Evolutionary conservation across 2,329 filamentous ascomycete genomes (phyloP), one percentile per base, ranked within the genome.

Genomic region (Alternaria alternata): DNA sequence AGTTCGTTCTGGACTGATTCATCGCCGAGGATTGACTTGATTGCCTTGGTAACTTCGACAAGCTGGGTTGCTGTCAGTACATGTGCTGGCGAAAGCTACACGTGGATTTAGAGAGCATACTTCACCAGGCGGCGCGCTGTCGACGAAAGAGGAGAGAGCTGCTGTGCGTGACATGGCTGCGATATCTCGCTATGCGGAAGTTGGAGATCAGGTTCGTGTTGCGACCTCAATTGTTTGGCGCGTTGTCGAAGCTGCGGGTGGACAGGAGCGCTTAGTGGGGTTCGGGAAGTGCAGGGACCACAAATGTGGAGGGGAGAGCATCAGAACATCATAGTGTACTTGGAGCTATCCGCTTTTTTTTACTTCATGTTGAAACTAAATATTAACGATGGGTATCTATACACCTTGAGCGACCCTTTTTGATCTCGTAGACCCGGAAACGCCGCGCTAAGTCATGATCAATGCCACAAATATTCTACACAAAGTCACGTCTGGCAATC

Each of bases 71-170:
- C 30, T 66, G 68, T 75, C 72, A 78, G 71, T 61, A 55, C 34
- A 16, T 55, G 26, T 26, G 16, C 39, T 41, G 39, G 41, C 14
- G 26, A 41, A 49, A 43, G 42, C 43, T 47, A 28, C 36, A 16
- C 22, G 56, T 32, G 20, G 39, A 18, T 43, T 51, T 26, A 59
- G 32, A 79, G 18, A n/a, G 24, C 38, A 72, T 87, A 97, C 94
- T 91, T 99, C 95, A 84, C 95, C 95, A 22, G 95, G 95, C 48
- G 95, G 95, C 73, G 95, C 93, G 75, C 93, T 92, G 83, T 96
- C 90, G 67, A 99, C 90, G 79, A 98, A 99, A 52, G 93, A 90
- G 69, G 93, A 77, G 51, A 84, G 77, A 22, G 81, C 81, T 58
- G 71, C 66, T 51, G 71, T 67, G 63, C 75, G 77, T 48, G 78